Evolutionary conservation across 2,329 filamentous ascomycete genomes (phyloP), one percentile per base, ranked within the genome.

Genomic region (Decorospora gaudefroyi): DNA sequence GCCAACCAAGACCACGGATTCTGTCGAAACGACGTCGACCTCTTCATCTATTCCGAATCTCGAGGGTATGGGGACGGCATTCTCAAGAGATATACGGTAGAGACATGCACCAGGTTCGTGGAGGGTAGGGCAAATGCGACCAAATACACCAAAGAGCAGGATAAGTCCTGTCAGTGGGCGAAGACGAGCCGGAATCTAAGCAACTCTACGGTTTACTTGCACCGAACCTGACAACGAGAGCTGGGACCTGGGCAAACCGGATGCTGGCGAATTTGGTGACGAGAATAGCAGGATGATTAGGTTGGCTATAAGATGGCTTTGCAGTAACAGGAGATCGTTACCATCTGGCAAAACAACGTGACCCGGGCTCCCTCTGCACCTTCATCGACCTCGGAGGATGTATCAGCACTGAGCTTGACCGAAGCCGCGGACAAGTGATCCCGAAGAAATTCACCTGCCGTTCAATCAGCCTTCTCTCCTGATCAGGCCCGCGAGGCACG

Each of bases 341-440:
- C 71, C 34, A 69, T 71, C 22, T 67, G 61, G 56, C 69, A 71
- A 42, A 71, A 70, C 49, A 71, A 69, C 31, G 61, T 64, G 2
- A 43, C 37, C 2, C 71, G 67, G 68, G 67, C 68, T 6, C 65
- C 62, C 9, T 31, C 43, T 11, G 46, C 49, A 3, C 23, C 40
- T 9, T 26, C 43, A 11, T 25, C 36, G 8, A 10, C 29, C 4
- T 18, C 32, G 7, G 37, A 43, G 7, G 33, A 33, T 4, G 30
- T 15, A 13, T 16, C 40, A 28, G 15, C 9, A 25, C 33, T 31
- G 3, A 22, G 26, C 27, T 6, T 49, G 13, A 7, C 39, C 7
- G 42, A 46, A 13, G 27, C 12, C 5, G 22, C 23, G 8, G 28
- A 22, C 18, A 25, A 34, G 10, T 41, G 4, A 42, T 12, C 21